Evolutionary conservation across 2,329 filamentous ascomycete species (phyloP), one percentile per base, ranked within the genome.

Genomic region (Nemania sp.): DNA sequence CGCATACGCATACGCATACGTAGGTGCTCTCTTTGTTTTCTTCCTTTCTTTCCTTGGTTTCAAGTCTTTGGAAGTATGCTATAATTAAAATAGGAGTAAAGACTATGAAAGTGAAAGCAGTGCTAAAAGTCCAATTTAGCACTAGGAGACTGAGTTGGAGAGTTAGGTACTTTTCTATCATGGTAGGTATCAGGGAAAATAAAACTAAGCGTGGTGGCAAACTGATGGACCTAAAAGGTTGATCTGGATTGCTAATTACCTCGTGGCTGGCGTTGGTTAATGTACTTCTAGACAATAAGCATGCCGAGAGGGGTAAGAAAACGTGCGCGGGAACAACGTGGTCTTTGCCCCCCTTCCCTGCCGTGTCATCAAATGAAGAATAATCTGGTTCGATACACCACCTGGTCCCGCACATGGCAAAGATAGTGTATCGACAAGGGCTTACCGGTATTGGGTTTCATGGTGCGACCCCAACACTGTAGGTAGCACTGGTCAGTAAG

Each of bases 271-370:
- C 54, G 41, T 56, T 38, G 61, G 66, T 55, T 64, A 52, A 64
- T 22, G 51, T 60, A 55, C 47, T 53, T 41, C 10, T 45, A 20
- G 47, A 53, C 29, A 51, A 54, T 56, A 61, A 68, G 58, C 57
- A 66, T 68, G 66, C 53, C 53, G 62, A 55, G 66, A 68, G 62
- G 66, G 66, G 62, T 68, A 68, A 56, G 18, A 51, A 68, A 68
- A 68, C 66, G 66, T 68, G 66, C 57, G 66, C 57, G 62, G 62
- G 41, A 58, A 57, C 62, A 61, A 68, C 62, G 63, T 68, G 62
- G 53, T 57, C 49, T 45, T 52, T 62, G 66, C 47, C 54, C 53
- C 59, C 58, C 53, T n/a, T 56, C 64, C 57, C 43, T 57, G 52
- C 58, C 56, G 26, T 35, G 5, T 43, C 45, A 43, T 57, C 52